Evolutionary conservation across 805 yeast genomes (phyloP), one percentile per base, ranked within the genome.

Genomic region (Sugiyamaella smithiae): DNA sequence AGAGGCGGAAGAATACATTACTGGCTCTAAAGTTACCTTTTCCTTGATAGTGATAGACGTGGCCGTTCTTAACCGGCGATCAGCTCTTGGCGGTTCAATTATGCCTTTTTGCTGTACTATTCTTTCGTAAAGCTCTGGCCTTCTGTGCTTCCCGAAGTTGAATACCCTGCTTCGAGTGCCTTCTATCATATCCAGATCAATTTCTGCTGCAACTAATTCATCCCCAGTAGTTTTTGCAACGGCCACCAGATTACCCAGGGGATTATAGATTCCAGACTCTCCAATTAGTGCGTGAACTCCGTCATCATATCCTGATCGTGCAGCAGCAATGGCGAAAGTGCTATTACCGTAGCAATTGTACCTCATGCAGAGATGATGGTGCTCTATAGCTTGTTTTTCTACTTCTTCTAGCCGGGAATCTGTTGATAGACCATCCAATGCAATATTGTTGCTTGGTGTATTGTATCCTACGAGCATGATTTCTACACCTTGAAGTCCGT

Each of bases 401-500:
- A 62, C 67, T 2, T 68, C 65, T 50, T 63, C 61, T n/a, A 70
- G 68, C 48, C 66, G 65, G 7, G 11, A 7, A 4, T 65, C 66
- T 36, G 66, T 53, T 14, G 65, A 62, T 31, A 56, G 45, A 4
- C 73, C 73, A 42, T 67, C 66, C 28, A 72, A 70, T 52, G 64
- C 67, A 25, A 67, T 63, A 32, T 68, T 71, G 49, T 67, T 62
- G 11, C 67, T 60, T 32, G 70, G 63, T 28, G 72, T 67, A 50
- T 68, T 69, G 51, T 66, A 69, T 3, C 73, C 73, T 40, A 61
- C 63, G 25, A 69, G 38, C 53, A 68, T 64, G 14, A 69, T 42
- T 25, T 69, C 73, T 68, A 68, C 65, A 4, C 72, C 73, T 57
- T 69, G 73, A 11, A 69, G 54, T 9, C 69, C 72, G 46, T 67